Evolutionary conservation across 257 asterid genomes (phyloP), one percentile per base, ranked within the genome.

Genomic region (Solanum ahanhuiri): DNA sequence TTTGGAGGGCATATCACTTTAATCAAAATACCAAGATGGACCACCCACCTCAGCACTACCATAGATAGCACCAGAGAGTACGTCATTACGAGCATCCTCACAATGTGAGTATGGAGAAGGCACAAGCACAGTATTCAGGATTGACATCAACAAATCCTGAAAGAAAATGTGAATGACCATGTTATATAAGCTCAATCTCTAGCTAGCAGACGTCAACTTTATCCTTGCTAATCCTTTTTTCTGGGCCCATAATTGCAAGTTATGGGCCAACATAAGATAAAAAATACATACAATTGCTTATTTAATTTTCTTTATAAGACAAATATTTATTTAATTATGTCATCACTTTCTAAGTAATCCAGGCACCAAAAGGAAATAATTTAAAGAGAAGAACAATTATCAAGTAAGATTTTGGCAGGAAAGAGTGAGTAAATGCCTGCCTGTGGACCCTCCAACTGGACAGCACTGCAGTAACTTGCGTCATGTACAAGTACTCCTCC

Each of bases 381-480:
- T 79, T 48, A 48, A 73, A 73, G 58, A 39, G 12, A 75, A 75
- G 28, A 81, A 48, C 41, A 48, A 25, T 30, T 30, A 48, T 81
- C 69, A 30, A 81, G 51, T 48, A 5, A 85, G 43, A 20, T 43
- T 37, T 60, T 45, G 22, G 82, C 58, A 77, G 76, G 45, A 83
- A 43, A 89, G 86, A 57, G 77, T 41, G 37, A 69, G 88, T 35
- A 88, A 86, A 87, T 86, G 91, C 94, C 83, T 91, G 87, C 98
- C 98, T 95, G 91, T 87, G 94, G 93, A 89, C 98, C 98, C 87
- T 94, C 94, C 87, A 96, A 88, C 90, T 93, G 98, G 87, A 94
- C 88, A 82, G 91, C 90, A 37, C 93, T 87, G 88, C 83, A 86
- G 90, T 95, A 95, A 92, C 98, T 95, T 51, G 98, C 94, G 64